A percentile compares a stretch with the other conserved stretches of the same genome.
These are phyloP conservation scores for Lepidium didymum DNA, from an alignment of 345 rosid genomes.

Conservation along the genomic window DNA sequence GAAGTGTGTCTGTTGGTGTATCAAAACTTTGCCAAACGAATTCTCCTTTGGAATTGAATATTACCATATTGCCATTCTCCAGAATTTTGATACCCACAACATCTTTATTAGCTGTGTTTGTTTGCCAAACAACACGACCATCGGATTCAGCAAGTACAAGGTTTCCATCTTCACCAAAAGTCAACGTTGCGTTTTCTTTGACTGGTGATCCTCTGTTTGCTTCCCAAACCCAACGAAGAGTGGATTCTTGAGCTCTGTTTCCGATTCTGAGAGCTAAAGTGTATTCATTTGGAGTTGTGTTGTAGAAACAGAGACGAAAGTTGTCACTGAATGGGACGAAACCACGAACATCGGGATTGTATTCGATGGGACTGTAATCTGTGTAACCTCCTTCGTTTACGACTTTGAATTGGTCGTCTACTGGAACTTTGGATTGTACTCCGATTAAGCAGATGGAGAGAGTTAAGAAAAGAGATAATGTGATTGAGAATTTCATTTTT, in stretches of 20 bases:
- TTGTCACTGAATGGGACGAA: constrained; percentile 21
- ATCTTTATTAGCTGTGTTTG: constrained; percentile 52
- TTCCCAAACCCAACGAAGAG: constrained; percentile 61
- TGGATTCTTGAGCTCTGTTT: constrained; percentile 26
- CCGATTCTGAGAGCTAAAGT: constrained; percentile 51
- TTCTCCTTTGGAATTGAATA: constrained; percentile 33
- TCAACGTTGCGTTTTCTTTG: constrained; percentile 46
- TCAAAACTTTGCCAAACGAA: constrained; percentile 62
- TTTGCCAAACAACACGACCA: constrained; percentile 54
- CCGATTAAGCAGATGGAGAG: constrained; percentile 3
- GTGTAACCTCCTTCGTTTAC: constrained; percentile 28
- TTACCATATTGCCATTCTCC: constrained; percentile 57
- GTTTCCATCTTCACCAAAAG: constrained; percentile 47
- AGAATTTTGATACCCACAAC: constrained; percentile 47
- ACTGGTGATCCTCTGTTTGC: constrained; percentile 64
- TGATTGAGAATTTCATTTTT: constrained; percentile 7
- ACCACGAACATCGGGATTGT: constrained; percentile 27
- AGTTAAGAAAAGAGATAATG: not conserved
- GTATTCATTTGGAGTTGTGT: constrained; percentile 55
- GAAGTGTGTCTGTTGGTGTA: constrained; percentile 52
- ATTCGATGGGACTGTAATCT: constrained; percentile 25
- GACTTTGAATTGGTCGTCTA: constrained; percentile 9
- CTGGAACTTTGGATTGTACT: constrained; percentile 20
- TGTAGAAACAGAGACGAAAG: constrained; percentile 55
- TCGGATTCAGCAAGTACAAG: constrained; percentile 52